These are phyloP conservation scores for Bacidia rubella DNA, from an alignment of 495 filamentous ascomycete genomes.

Conservation along the genomic window DNA sequence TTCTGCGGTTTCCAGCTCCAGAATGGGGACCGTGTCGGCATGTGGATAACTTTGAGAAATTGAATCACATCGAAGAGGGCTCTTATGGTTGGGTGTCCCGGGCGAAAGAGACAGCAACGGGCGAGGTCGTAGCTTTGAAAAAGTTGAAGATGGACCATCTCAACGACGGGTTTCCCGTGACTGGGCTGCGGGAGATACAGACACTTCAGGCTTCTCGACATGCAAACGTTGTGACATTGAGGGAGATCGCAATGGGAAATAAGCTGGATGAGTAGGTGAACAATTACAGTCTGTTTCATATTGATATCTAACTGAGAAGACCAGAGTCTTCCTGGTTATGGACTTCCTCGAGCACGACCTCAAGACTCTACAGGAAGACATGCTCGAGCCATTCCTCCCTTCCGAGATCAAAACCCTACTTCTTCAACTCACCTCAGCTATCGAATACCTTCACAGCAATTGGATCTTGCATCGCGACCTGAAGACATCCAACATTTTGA, in stretches of 20 bases:
- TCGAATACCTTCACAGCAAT: conserved; percentile 73
- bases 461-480: conserved; percentile 96
- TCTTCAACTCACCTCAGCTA: conserved; percentile 65
- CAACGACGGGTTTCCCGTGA: conserved; percentile 82
- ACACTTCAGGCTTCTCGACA: conserved; percentile 53
- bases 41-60: conserved; percentile 77
- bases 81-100: conserved; percentile 90
- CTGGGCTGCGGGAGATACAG: conserved; percentile 80
- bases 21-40: conserved; percentile 64
- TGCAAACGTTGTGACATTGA: conserved; percentile 61
- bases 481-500: conserved; percentile 89
- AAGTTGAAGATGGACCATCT: conserved; percentile 81
- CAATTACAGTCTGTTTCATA: conserved; percentile 13
- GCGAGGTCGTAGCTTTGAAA: conserved; percentile 84
- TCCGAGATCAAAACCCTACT: conserved; percentile 90
- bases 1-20: conserved; percentile 57
- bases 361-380: conserved; percentile 82
- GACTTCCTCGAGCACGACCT: conserved; percentile 98
- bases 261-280: conserved; percentile 57
- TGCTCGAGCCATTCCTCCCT: conserved; percentile 84
- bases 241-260: conserved; percentile 78
- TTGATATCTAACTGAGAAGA: conserved; percentile 14
- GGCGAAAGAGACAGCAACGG: conserved; percentile 65
- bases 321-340: conserved; percentile 87
- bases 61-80: conserved; percentile 96